Evolutionary conservation across 192 early-diverging fungal species (phyloP), one percentile per base, ranked within the genome.

Genomic region (Chytriomyces sp.): DNA sequence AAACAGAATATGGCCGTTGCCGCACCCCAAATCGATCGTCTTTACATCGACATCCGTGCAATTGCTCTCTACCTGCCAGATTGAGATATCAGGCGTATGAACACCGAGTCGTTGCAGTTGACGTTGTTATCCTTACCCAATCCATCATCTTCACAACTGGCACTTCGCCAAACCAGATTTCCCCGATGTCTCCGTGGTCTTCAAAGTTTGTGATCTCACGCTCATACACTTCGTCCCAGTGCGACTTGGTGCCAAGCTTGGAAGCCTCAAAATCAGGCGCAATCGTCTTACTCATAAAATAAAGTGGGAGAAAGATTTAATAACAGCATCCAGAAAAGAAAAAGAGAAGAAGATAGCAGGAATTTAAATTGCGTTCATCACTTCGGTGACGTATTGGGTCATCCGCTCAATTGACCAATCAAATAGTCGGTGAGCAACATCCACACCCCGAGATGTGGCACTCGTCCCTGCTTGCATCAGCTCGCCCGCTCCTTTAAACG

Each of bases 101-200:
- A n/a, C 53, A 57, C 53, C 53, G 53, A 13, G 16, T 13, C 53
- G 13, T 57, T 20, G 13, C 53, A 20, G 13, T 20, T 57, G 16
- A 20, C 53, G 20, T n/a, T 13, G 53, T 57, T 57, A 20, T 57
- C 63, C 83, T 75, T 62, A 94, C 90, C 94, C 94, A 98, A n/a
- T 89, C 86, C 7, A 93, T 91, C 95, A 98, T 96, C 70, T 94
- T 94, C 23, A 88, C 84, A 18, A 91, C 94, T 23, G 88, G 89
- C 50, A 91, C 90, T 71, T 96, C 93, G 45, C 96, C 96, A 83
- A 96, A 93, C 94, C 95, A 96, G 26, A 95, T 85, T 73, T 98
- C 95, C 45, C 96, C 96, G 81, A 93, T 94, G 67, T 98, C 96
- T 6, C 94, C 94, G 69, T 87, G 83, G 59, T 93, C 91, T 44